These are phyloP conservation scores for Skeletonema tropicum DNA, from an alignment of 108 stramenopile genomes.

Conservation along the genomic window DNA sequence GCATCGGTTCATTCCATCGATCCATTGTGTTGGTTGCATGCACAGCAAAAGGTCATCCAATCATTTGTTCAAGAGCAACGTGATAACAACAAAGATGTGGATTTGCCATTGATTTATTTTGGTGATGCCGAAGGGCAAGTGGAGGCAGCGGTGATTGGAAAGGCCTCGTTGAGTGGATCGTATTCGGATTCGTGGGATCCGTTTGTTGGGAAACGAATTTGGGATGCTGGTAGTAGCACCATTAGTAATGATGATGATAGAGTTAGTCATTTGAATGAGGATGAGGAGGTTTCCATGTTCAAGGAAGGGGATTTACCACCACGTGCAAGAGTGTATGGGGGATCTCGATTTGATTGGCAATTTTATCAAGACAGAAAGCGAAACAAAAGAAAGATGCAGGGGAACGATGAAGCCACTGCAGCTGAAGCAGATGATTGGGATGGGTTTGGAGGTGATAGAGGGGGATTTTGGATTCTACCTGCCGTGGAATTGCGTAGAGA, in stretches of 20 bases:
- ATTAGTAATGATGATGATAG: not conserved
- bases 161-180: slow-evolving; percentile 23
- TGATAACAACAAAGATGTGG: not conserved
- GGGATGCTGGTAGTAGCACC: slow-evolving; percentile 37
- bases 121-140: slow-evolving; percentile 60
- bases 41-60: slow-evolving; percentile 37
- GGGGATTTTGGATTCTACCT: slow-evolving; percentile 73
- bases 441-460: slow-evolving; percentile 62
- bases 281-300: slow-evolving; percentile 21
- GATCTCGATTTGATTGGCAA: slow-evolving; percentile 68
- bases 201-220: slow-evolving; percentile 49
- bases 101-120: slow-evolving; percentile 58
- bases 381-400: not conserved
- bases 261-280: not conserved
- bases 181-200: slow-evolving; percentile 53
- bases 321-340: slow-evolving; percentile 64
- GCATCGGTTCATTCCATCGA: slow-evolving; percentile 53
- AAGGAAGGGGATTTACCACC: slow-evolving; percentile 49
- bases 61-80: slow-evolving; percentile 7
- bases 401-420: slow-evolving; percentile 3
- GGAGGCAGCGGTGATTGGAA: slow-evolving; percentile 61
- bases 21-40: slow-evolving; percentile 76
- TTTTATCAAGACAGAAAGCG: slow-evolving; percentile 25
- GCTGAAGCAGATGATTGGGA: slow-evolving; percentile 67
- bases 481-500: slow-evolving; percentile 68